phyloP scores from a whole-genome alignment of 2,329 filamentous ascomycete species.

The Tolypocladium endophyticum region DNA sequence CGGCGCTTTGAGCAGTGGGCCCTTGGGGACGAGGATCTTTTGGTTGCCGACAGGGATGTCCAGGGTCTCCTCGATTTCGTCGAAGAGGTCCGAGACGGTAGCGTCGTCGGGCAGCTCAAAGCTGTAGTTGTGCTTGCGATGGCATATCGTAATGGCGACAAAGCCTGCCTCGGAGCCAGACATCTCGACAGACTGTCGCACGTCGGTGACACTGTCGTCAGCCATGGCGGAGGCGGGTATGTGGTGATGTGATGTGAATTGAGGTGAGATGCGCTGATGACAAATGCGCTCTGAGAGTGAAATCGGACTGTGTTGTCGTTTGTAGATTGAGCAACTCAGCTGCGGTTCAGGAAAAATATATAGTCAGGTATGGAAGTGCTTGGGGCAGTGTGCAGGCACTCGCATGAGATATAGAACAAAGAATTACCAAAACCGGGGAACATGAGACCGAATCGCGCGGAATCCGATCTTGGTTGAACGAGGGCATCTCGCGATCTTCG shows the following conservation, averaged over 20 bases:
- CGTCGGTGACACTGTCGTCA: background rate
- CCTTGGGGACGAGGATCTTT: conserved; percentile 57
- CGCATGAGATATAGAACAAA: background rate
- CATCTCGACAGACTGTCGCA: background rate
- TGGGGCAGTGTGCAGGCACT: background rate
- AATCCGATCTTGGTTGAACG: background rate
- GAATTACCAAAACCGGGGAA: background rate
- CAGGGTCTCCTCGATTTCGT: conserved; percentile 43
- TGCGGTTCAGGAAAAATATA: background rate
- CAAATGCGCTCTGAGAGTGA: background rate
- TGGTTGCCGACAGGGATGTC: conserved; percentile 53
- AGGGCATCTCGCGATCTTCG: conserved; percentile 8
- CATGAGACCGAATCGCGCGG: background rate
- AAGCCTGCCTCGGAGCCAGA: conserved; percentile 9
- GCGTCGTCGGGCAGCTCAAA: conserved; percentile 33
- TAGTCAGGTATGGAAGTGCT: background rate
- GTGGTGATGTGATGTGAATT: background rate
- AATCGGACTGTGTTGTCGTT: background rate
- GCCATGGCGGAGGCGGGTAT: background rate
- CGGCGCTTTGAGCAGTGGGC: conserved; percentile 53
- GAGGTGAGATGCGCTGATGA: background rate
- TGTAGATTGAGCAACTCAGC: background rate
- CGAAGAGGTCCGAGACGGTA: conserved; percentile 48
- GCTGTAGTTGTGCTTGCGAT: conserved; percentile 34
- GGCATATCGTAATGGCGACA: conserved; percentile 33